Percentiles rank a stretch among this genome's conserved stretches.
phyloP scores from a whole-genome alignment of 2,329 filamentous ascomycete genomes.

The Aspergillus fumigatiaffinis region DNA sequence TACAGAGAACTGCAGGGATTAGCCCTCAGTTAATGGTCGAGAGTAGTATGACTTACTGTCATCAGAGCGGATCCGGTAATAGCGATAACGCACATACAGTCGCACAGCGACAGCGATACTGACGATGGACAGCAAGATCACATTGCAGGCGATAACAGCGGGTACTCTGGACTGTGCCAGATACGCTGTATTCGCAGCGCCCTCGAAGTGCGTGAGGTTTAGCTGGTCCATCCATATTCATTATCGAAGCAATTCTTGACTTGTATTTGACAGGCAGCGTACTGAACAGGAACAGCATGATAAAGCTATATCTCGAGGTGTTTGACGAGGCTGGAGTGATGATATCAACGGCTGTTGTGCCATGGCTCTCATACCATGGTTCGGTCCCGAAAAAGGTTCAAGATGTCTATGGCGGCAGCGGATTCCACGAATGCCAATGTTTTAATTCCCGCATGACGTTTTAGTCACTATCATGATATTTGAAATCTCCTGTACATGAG shows the following conservation, averaged over 20 bases:
- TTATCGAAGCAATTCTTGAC: neutral
- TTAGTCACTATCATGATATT: neutral
- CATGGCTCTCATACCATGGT: neutral
- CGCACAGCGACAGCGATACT: constrained; percentile 11
- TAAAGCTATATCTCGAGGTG: neutral
- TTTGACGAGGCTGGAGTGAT: neutral
- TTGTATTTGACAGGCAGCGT: neutral
- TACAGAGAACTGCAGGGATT: constrained; percentile 5
- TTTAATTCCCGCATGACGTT: neutral
- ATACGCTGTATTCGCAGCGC: neutral
- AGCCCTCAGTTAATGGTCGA: neutral
- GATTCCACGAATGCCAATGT: neutral
- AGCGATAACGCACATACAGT: constrained; percentile 12
- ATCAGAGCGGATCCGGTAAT: constrained; percentile 12
- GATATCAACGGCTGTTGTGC: neutral
- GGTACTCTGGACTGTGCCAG: constrained; percentile 8
- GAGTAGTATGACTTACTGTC: constrained; percentile 2
- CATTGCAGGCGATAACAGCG: constrained; percentile 14
- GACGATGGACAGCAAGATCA: constrained; percentile 6
- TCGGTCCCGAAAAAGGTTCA: neutral
- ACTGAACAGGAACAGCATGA: neutral
- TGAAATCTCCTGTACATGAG: neutral
- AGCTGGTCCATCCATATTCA: neutral
- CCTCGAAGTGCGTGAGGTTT: neutral
- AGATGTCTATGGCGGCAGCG: too few relatives aligned